These are phyloP conservation scores for Triticum turgidum DNA, from an alignment of 176 grass and related monocot species.

Conservation along the genomic window DNA sequence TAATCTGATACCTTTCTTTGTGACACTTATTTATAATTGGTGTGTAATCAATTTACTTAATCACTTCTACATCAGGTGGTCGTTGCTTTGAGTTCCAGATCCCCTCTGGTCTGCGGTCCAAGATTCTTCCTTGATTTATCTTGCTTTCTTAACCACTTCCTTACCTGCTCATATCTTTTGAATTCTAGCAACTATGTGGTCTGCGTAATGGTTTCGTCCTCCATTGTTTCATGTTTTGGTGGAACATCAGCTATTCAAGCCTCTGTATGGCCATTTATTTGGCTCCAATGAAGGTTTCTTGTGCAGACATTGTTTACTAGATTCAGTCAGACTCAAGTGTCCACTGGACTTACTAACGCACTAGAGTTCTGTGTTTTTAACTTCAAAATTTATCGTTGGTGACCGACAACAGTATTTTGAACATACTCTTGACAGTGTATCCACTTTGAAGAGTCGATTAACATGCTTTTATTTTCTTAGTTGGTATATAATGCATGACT, in stretches of 20 bases:
- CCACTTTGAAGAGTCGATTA: neutral
- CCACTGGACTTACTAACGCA: neutral
- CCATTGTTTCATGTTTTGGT: neutral
- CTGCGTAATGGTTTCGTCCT: neutral
- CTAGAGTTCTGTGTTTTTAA: neutral
- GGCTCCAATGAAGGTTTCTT: conserved; percentile 11
- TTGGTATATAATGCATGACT: neutral
- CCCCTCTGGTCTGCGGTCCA: neutral
- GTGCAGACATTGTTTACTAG: conserved; percentile 1
- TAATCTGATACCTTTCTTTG: neutral
- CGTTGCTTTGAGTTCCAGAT: no score
- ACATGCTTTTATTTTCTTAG: neutral
- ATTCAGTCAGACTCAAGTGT: conserved; percentile 12
- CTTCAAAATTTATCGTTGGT: neutral
- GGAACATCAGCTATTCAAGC: neutral
- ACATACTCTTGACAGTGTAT: neutral
- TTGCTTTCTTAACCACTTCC: no score
- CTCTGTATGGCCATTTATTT: conserved; percentile 3
- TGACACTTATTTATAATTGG: neutral
- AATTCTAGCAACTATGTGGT: no score
- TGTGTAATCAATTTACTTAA: neutral
- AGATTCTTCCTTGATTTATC: no score
- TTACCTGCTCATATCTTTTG: no score
- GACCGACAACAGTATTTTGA: neutral
- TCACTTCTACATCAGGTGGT: neutral